These are phyloP conservation scores for Cordyceps cateniannulata DNA, from an alignment of 2,329 filamentous ascomycete species.

Conservation along the genomic window DNA sequence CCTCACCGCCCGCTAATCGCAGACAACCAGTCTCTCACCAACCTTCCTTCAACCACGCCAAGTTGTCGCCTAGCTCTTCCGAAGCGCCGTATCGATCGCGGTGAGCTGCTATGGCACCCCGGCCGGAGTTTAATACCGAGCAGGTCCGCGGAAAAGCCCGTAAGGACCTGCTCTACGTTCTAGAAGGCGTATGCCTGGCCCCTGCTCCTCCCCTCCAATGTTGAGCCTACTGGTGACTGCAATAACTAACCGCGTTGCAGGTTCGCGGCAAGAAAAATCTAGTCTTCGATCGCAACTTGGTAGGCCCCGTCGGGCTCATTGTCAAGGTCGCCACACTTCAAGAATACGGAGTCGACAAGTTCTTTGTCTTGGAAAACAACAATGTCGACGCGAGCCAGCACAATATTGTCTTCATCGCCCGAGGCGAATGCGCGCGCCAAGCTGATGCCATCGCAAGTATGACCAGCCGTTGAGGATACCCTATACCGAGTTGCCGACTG, in stretches of 20 bases:
- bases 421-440: slow-evolving; percentile 81
- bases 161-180: slow-evolving; percentile 80
- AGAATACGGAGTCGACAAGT: slow-evolving; percentile 96
- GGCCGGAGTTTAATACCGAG: slow-evolving; percentile 64
- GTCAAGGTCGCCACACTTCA: slow-evolving; percentile 94
- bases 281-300: slow-evolving; percentile 83
- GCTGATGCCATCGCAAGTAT: slow-evolving; percentile 84
- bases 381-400: slow-evolving; percentile 92
- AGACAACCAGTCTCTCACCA: not conserved
- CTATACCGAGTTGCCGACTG: slow-evolving; percentile 25
- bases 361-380: slow-evolving; percentile 92
- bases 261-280: slow-evolving; percentile 98
- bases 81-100: slow-evolving; percentile 20
- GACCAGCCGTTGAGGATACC: slow-evolving; percentile 23
- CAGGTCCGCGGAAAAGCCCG: slow-evolving; percentile 76
- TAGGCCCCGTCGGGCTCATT: slow-evolving; percentile 82
- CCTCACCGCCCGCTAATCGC: slow-evolving; percentile 12
- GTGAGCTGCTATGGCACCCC: slow-evolving; percentile 61
- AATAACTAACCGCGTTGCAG: slow-evolving; percentile 39
- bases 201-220: slow-evolving; percentile 1
- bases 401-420: slow-evolving; percentile 89
- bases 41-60: slow-evolving; percentile 7
- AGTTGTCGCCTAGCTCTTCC: slow-evolving; percentile 16
- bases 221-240: not conserved
- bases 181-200: slow-evolving; percentile 71